phyloP scores from a whole-genome alignment of 768 basidiomycete genomes.

The Mycena floridula region DNA sequence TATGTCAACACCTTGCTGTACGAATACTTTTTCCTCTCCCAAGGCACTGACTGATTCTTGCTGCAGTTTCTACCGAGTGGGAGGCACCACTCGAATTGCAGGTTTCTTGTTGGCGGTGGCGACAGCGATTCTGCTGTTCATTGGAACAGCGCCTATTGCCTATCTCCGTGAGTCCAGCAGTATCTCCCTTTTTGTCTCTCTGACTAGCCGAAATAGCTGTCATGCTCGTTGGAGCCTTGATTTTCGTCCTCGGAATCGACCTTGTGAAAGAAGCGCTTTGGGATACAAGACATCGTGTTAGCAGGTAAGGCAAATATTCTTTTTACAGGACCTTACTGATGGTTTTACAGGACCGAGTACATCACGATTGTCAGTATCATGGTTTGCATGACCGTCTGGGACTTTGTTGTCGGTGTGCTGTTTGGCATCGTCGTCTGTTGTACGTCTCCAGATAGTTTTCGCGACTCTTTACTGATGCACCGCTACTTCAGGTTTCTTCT shows the following conservation, averaged over 20 bases:
- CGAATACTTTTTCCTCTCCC: not conserved
- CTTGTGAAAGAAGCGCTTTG: conserved; percentile 93
- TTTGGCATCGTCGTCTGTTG: conserved; percentile 92
- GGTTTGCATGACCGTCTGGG: conserved; percentile 89
- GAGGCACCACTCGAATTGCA: conserved; percentile 78
- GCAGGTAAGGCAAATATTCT: conserved; percentile 37
- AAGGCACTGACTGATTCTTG: not conserved
- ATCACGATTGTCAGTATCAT: conserved; percentile 83
- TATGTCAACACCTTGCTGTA: conserved; percentile 84
- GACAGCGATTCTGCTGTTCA: conserved; percentile 62
- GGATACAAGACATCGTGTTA: conserved; percentile 90
- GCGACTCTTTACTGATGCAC: not conserved
- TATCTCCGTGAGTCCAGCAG: conserved; percentile 67
- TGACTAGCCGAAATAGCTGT: conserved; percentile 48
- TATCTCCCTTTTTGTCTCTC: not conserved
- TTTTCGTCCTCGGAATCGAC: conserved; percentile 92
- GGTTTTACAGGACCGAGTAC: conserved; percentile 56
- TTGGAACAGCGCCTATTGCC: conserved; percentile 87
- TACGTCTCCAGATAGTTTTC: conserved; percentile 25
- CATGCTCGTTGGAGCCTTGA: conserved; percentile 85
- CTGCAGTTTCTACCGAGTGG: conserved; percentile 83
- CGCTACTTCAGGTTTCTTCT: conserved; percentile 67
- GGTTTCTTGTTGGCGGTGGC: conserved; percentile 81
- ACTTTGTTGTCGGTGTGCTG: conserved; percentile 90
- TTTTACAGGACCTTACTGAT: not conserved